Percentiles rank a stretch among this genome's conserved stretches.
Evolutionary conservation across 2,329 filamentous ascomycete species (phyloP).

Genomic region (Aspergillus novoparasiticus): DNA sequence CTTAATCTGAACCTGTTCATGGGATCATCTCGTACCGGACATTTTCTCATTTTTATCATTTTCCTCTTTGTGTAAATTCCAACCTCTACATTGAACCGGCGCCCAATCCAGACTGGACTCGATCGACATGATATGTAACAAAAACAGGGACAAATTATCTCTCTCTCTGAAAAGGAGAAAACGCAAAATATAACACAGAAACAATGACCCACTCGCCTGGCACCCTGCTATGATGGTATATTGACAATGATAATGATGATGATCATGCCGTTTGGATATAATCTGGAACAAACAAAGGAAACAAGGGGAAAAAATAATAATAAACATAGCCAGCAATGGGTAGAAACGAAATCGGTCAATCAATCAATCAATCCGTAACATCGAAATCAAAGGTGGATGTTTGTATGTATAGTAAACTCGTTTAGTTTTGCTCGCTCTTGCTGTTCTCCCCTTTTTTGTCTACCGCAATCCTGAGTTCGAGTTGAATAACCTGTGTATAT

Average conservation of each 20-base stretch:
- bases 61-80: constrained; percentile 22
- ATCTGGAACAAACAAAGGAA: constrained; percentile 16
- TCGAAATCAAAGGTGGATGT: neutral
- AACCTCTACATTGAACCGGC: constrained; percentile 23
- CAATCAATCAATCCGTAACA: neutral
- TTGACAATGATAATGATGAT: constrained; percentile 26
- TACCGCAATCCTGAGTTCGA: neutral
- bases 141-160: constrained; percentile 14
- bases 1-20: no score
- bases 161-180: constrained; percentile 11
- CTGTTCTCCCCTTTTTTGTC: constrained; percentile 10
- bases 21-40: neutral
- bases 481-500: neutral
- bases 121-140: constrained; percentile 21
- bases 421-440: constrained; percentile 11
- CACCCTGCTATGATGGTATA: constrained; percentile 35
- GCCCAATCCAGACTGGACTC: constrained; percentile 17
- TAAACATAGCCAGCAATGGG: constrained; percentile 12
- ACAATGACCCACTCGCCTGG: constrained; percentile 28
- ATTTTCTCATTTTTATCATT: constrained; percentile 12
- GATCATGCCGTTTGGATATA: constrained; percentile 24
- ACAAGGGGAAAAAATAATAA: neutral
- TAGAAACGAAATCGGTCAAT: constrained; percentile 7
- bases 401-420: constrained; percentile 10
- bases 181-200: constrained; percentile 15